Conservation (phyloP, 2,329 filamentous ascomycete species). For the Aspergillus persii region DNA sequence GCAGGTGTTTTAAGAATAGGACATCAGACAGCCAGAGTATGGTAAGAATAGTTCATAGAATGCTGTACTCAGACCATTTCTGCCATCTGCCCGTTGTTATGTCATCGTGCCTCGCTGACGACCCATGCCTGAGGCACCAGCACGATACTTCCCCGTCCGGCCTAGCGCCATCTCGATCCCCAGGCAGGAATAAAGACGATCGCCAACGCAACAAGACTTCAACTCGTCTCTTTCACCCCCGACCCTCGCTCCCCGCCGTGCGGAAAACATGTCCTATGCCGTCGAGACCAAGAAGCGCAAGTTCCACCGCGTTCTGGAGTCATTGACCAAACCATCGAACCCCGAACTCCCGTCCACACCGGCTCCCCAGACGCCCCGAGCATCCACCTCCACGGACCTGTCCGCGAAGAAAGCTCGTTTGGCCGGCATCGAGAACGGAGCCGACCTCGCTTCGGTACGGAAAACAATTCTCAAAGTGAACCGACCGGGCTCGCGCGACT, state of each 20-base stretch:
- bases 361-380: conserved; percentile 21
- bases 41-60: too few relatives aligned
- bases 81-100: too few relatives aligned
- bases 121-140: not conserved
- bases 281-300: conserved; percentile 49
- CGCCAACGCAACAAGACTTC: not conserved
- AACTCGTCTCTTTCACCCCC: not conserved
- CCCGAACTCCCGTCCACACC: conserved; percentile 20
- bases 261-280: conserved; percentile 41
- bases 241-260: not conserved
- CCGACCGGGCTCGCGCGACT: conserved; percentile 29
- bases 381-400: conserved; percentile 24
- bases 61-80: too few relatives aligned
- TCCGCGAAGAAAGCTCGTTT: conserved; percentile 38
- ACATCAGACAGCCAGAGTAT: too few relatives aligned
- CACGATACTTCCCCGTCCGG: not conserved
- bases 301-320: conserved; percentile 47
- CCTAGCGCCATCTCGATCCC: not conserved
- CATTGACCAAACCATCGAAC: conserved; percentile 37
- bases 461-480: conserved; percentile 26
- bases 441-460: conserved; percentile 20
- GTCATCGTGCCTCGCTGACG: too few relatives aligned
- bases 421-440: conserved; percentile 19
- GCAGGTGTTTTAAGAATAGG: too few relatives aligned
- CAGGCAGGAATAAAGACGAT: not conserved